Conservation (phyloP, 2,329 filamentous ascomycete species). For the Colletotrichum lentis region DNA sequence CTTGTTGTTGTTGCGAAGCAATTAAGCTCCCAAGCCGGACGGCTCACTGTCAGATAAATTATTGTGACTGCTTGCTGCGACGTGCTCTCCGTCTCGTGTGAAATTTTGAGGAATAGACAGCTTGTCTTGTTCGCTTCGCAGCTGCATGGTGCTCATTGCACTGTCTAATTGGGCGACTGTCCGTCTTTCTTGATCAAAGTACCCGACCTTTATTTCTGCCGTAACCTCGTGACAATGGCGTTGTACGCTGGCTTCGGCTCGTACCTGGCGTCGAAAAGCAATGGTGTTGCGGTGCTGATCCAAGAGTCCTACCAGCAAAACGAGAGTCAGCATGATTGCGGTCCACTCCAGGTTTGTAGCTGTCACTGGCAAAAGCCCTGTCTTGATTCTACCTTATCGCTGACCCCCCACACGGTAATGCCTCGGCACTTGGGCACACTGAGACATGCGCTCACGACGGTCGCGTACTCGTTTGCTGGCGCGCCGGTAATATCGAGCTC, state of each 20-base stretch:
- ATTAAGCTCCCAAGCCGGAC: no score
- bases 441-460: constrained; percentile 66
- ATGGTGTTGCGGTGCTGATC: constrained; percentile 57
- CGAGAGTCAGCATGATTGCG: background rate
- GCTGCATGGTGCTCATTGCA: no score
- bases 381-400: constrained; percentile 51
- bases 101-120: no score
- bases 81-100: no score
- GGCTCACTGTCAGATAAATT: no score
- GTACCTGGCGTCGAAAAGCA: constrained; percentile 63
- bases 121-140: no score
- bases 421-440: constrained; percentile 67
- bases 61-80: no score
- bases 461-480: constrained; percentile 63
- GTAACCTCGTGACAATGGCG: constrained; percentile 51
- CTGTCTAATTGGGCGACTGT: no score
- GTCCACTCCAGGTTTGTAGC: no score
- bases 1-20: no score
- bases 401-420: constrained; percentile 69
- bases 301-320: constrained; percentile 55
- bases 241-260: constrained; percentile 61
- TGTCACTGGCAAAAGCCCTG: background rate
- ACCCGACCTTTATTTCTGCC: background rate
- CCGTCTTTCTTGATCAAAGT: no score
- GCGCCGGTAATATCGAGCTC: constrained; percentile 74